Percentiles rank a stretch among this genome's conserved stretches.
Conservation (phyloP, 306 rosid genomes). For the Vicia villosa region DNA sequence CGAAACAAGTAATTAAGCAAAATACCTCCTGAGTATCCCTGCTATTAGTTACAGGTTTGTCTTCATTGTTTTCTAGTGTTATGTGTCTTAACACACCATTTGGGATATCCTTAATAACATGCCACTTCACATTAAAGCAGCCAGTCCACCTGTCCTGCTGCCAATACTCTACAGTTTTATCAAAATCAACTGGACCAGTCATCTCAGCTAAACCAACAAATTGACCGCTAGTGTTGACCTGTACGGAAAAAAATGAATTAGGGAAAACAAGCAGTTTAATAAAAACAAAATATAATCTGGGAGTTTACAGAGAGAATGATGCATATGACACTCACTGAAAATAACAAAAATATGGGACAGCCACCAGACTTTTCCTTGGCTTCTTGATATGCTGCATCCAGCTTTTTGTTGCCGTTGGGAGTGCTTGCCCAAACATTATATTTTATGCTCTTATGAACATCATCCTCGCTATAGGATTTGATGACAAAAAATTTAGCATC, state of each 20-base stretch:
- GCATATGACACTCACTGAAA: conserved; percentile 44
- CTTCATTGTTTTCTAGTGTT: conserved; percentile 59
- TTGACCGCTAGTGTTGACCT: conserved; percentile 64
- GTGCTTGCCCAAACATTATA: conserved; percentile 64
- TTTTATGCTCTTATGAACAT: conserved; percentile 60
- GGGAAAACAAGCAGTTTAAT: neutral
- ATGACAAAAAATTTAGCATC: conserved; percentile 54
- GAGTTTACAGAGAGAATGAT: neutral
- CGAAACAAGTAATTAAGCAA: conserved; percentile 14
- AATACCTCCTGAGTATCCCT: conserved; percentile 68
- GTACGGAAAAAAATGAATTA: neutral
- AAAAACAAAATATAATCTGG: conserved; percentile 5
- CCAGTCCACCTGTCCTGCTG: conserved; percentile 69
- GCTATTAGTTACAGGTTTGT: conserved; percentile 59
- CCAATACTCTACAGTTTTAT: conserved; percentile 48
- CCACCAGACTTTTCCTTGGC: conserved; percentile 50
- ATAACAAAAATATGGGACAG: conserved; percentile 57
- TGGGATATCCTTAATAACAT: conserved; percentile 55
- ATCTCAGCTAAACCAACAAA: conserved; percentile 65
- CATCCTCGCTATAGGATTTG: conserved; percentile 64
- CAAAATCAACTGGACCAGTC: conserved; percentile 55
- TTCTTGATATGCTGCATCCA: conserved; percentile 48
- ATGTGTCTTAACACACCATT: conserved; percentile 50
- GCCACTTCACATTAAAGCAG: conserved; percentile 64
- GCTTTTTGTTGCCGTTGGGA: conserved; percentile 54